Evolutionary conservation across 2,329 filamentous ascomycete genomes (phyloP).

Genomic region (Zasmidium citrigriseum): DNA sequence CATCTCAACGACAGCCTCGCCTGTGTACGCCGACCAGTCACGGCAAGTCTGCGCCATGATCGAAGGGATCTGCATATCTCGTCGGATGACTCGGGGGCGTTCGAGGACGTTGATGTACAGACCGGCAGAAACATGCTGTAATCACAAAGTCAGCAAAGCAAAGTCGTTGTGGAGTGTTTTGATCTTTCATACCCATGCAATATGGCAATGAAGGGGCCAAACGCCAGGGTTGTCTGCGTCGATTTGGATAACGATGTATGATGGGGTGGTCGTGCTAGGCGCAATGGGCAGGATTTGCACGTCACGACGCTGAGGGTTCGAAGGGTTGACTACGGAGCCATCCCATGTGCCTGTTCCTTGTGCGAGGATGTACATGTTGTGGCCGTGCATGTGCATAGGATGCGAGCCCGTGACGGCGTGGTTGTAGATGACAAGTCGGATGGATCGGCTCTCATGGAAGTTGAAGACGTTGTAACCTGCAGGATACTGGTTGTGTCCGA

Average conservation of each 20-base stretch:
- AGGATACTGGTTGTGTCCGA: conserved; percentile 36
- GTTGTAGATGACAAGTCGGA: conserved; percentile 46
- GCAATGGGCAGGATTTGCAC: conserved; percentile 49
- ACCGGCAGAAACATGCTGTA: conserved; percentile 34
- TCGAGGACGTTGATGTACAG: conserved; percentile 37
- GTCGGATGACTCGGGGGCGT: conserved; percentile 26
- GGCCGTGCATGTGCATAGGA: conserved; percentile 53
- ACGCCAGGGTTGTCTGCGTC: conserved; percentile 53
- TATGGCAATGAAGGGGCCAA: conserved; percentile 38
- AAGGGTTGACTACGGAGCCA: conserved; percentile 41
- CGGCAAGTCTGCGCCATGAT: conserved; percentile 36
- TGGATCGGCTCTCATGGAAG: conserved; percentile 40
- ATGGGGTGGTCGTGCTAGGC: conserved; percentile 25
- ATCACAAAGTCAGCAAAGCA: no score
- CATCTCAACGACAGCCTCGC: conserved; percentile 30
- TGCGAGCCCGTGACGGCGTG: conserved; percentile 47
- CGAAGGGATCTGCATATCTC: conserved; percentile 29
- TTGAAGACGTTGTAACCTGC: conserved; percentile 42
- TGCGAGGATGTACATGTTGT: conserved; percentile 48
- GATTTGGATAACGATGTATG: conserved; percentile 46
- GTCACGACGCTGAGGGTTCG: conserved; percentile 55
- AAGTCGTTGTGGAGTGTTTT: no score
- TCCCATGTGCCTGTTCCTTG: conserved; percentile 43
- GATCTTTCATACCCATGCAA: conserved; percentile 33
- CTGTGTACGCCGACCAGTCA: conserved; percentile 37